phyloP scores from a whole-genome alignment of 768 basidiomycete species.

The Suillus luteus region DNA sequence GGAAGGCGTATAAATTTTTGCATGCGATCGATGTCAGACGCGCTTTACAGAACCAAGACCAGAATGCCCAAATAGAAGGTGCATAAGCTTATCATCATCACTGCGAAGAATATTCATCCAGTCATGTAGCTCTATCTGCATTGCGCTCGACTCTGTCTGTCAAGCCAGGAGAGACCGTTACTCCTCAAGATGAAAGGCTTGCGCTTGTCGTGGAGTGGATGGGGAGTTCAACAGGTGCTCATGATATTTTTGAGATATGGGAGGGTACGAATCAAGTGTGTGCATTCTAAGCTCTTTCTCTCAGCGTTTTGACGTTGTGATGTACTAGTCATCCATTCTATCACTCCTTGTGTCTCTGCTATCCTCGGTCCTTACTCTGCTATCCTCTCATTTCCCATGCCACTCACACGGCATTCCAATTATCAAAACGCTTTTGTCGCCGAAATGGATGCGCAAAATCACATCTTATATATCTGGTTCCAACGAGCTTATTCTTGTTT shows the following conservation, averaged over 20 bases:
- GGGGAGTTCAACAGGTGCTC: conserved; percentile 52
- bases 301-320: neutral
- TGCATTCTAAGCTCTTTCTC: conserved; percentile 6
- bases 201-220: conserved; percentile 65
- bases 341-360: conserved; percentile 53
- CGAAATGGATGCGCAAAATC: conserved; percentile 55
- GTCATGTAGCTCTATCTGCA: conserved; percentile 43
- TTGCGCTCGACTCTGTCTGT: conserved; percentile 67
- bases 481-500: conserved; percentile 65
- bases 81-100: conserved; percentile 1
- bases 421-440: conserved; percentile 58
- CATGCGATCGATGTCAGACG: conserved; percentile 27
- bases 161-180: conserved; percentile 49
- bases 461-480: conserved; percentile 63
- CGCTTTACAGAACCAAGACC: conserved; percentile 21
- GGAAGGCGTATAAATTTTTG: conserved; percentile 19
- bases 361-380: conserved; percentile 58
- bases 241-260: conserved; percentile 67
- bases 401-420: conserved; percentile 65
- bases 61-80: conserved; percentile 27
- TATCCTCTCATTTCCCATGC: conserved; percentile 69
- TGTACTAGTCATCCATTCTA: conserved; percentile 42
- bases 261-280: conserved; percentile 53
- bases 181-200: conserved; percentile 61
- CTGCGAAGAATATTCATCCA: neutral